Evolutionary conservation across 2,329 filamentous ascomycete species (phyloP).

Genomic region (Claviceps africana): DNA sequence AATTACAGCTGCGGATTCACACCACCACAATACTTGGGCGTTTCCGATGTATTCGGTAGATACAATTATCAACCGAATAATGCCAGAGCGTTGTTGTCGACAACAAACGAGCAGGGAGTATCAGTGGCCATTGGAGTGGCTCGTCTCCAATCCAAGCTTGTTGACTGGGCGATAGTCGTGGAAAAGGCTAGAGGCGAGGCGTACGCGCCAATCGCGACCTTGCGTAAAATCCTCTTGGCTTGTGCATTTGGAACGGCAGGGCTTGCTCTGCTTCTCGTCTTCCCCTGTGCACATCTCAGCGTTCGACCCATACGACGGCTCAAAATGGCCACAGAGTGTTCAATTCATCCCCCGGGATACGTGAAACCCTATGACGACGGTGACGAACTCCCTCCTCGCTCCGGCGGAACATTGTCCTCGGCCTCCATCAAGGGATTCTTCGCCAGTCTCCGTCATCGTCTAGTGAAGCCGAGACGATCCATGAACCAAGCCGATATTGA

Average conservation of each 20-base stretch:
- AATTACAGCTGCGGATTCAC: slow-evolving; percentile 38
- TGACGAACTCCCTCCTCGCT: slow-evolving; percentile 29
- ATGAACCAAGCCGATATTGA: slow-evolving; percentile 16
- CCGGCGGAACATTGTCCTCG: slow-evolving; percentile 28
- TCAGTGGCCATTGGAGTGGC: slow-evolving; percentile 71
- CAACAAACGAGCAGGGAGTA: slow-evolving; percentile 56
- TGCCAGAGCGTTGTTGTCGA: slow-evolving; percentile 53
- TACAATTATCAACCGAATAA: slow-evolving; percentile 41
- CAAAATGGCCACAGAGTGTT: slow-evolving; percentile 60
- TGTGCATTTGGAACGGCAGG: slow-evolving; percentile 77
- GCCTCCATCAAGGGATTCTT: slow-evolving; percentile 31
- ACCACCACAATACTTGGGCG: slow-evolving; percentile 48
- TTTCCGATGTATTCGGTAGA: slow-evolving; percentile 42
- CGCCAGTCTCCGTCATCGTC: slow-evolving; percentile 22
- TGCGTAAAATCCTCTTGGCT: slow-evolving; percentile 68
- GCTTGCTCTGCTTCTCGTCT: slow-evolving; percentile 53
- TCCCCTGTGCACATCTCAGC: slow-evolving; percentile 69
- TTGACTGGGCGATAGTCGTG: slow-evolving; percentile 71
- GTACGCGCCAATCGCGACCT: slow-evolving; percentile 56
- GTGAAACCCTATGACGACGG: slow-evolving; percentile 29
- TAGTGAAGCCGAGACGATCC: slow-evolving; percentile 19
- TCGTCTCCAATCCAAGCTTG: slow-evolving; percentile 49
- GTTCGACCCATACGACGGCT: slow-evolving; percentile 68
- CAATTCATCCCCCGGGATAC: slow-evolving; percentile 52
- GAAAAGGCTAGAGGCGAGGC: slow-evolving; percentile 65